Evolutionary conservation across 202 grass and related monocot genomes (phyloP).

Genomic region (Brachypodium distachyon): DNA sequence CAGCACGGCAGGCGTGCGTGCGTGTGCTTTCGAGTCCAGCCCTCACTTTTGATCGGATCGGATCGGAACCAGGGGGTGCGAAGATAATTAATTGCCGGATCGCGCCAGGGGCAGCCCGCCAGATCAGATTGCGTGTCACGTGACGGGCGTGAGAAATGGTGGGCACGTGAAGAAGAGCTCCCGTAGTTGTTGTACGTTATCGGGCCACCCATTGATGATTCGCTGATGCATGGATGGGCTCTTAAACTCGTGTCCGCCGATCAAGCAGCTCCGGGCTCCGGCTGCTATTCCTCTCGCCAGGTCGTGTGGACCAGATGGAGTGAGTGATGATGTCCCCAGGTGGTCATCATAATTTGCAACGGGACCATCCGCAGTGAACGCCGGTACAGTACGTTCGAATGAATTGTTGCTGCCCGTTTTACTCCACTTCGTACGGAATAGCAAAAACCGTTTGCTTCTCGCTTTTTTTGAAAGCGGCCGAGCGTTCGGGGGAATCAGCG

Average conservation of each 20-base stretch:
- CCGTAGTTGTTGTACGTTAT: neutral
- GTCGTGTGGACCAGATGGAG: neutral
- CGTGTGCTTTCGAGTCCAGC: no score
- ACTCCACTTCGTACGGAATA: neutral
- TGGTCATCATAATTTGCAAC: neutral
- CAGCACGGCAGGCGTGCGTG: no score
- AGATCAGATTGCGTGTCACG: neutral
- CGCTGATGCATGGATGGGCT: neutral
- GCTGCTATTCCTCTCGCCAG: neutral
- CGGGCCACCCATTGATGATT: neutral
- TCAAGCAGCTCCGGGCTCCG: neutral
- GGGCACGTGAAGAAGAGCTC: neutral
- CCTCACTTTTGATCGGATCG: neutral
- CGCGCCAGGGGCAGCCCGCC: neutral
- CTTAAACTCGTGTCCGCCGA: neutral
- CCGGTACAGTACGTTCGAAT: neutral
- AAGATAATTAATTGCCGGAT: neutral
- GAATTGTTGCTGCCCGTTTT: neutral
- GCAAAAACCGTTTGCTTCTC: neutral
- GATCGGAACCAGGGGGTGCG: neutral
- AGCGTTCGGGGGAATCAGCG: neutral
- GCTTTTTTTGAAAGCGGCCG: neutral
- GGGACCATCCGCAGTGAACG: neutral
- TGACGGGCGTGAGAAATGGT: neutral
- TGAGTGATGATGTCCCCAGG: neutral